Conservation (phyloP, 140 eudicot species). For the Cichorium intybus region DNA sequence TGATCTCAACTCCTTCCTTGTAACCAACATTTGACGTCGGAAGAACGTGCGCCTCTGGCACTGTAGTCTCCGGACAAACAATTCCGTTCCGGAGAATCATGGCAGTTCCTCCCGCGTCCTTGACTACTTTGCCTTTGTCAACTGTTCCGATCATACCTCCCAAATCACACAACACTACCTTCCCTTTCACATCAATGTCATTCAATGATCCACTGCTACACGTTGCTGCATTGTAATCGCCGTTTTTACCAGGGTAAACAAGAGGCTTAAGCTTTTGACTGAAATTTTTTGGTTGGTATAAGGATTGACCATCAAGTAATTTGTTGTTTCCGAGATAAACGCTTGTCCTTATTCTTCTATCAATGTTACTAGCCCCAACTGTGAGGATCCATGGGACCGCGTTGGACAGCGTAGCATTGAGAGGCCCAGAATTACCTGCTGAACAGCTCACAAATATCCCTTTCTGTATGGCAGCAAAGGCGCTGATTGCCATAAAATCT, state of each 20-base stretch:
- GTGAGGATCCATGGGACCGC: slow-evolving; percentile 70
- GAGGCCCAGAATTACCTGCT: slow-evolving; percentile 55
- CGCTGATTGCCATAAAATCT: slow-evolving; percentile 39
- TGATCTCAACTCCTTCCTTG: slow-evolving; percentile 8
- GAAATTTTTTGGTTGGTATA: slow-evolving; percentile 44
- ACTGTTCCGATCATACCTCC: slow-evolving; percentile 1
- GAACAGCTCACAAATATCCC: slow-evolving; percentile 49
- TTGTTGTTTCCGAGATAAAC: slow-evolving; percentile 43
- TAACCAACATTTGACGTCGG: slow-evolving; percentile 34
- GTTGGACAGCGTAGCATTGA: slow-evolving; percentile 15
- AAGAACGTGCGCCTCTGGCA: slow-evolving; percentile 20
- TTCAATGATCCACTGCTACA: slow-evolving; percentile 27
- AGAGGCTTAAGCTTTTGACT: slow-evolving; percentile 21
- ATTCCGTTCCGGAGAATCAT: slow-evolving; percentile 29
- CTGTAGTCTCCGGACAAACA: neutral
- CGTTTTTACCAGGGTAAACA: slow-evolving; percentile 22
- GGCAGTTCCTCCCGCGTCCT: slow-evolving; percentile 38
- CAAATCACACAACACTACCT: slow-evolving; percentile 35
- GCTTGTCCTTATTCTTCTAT: slow-evolving; percentile 39
- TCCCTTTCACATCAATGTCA: slow-evolving; percentile 33
- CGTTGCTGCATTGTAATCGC: neutral
- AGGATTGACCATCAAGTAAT: slow-evolving; percentile 35
- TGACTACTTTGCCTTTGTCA: slow-evolving; percentile 26
- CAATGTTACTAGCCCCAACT: slow-evolving; percentile 65
- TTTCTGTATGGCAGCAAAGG: slow-evolving; percentile 42